These are phyloP conservation scores for Podospora didyma DNA, from an alignment of 495 filamentous ascomycete species.

Conservation along the genomic window DNA sequence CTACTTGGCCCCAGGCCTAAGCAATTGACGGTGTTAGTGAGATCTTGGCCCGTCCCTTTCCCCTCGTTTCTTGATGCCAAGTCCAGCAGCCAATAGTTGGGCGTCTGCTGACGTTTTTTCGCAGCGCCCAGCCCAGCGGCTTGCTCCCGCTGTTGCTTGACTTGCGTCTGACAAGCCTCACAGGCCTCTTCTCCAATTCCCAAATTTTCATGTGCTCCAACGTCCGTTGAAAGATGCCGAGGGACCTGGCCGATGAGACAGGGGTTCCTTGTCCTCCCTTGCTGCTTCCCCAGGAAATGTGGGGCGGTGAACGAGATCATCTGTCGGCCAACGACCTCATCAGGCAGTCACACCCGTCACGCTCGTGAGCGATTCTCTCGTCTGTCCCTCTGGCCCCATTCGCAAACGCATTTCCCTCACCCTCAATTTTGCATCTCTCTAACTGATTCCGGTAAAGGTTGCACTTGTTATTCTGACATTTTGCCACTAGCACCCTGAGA, in stretches of 20 bases:
- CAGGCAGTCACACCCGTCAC: conserved; percentile 24
- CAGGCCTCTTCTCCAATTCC: not conserved
- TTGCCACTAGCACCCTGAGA: too few relatives aligned
- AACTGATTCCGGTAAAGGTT: too few relatives aligned
- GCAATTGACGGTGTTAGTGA: too few relatives aligned
- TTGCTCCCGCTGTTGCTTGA: not conserved
- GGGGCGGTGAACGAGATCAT: conserved; percentile 10
- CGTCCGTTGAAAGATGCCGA: conserved; percentile 19
- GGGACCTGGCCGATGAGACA: conserved; percentile 11
- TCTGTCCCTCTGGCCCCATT: not conserved
- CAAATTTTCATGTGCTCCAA: conserved; percentile 31
- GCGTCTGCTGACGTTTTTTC: not conserved
- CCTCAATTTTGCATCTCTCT: too few relatives aligned
- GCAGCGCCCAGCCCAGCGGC: not conserved
- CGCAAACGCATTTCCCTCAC: not conserved
- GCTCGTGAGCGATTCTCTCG: not conserved
- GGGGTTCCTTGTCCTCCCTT: conserved; percentile 12
- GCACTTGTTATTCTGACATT: too few relatives aligned
- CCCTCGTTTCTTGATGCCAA: too few relatives aligned
- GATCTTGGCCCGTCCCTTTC: too few relatives aligned
- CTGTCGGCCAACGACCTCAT: conserved; percentile 15
- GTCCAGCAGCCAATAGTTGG: too few relatives aligned
- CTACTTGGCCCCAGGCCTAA: too few relatives aligned
- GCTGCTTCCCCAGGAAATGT: conserved; percentile 15
- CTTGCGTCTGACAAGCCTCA: not conserved